These are phyloP conservation scores for Solanum ahanhuiri DNA, from an alignment of 257 asterid species.

Conservation along the genomic window DNA sequence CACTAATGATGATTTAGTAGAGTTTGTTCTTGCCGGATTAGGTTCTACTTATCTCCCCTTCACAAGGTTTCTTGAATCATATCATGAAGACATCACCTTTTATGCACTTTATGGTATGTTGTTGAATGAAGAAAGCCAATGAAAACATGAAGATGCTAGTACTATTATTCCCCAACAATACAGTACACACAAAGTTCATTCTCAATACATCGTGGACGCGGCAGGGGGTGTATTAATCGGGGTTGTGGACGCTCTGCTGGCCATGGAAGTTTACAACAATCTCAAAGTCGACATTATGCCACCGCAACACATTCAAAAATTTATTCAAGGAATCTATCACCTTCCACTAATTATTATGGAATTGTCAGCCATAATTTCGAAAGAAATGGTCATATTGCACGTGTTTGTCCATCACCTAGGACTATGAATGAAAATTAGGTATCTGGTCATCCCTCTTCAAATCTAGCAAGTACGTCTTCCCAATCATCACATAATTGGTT, in stretches of 20 bases:
- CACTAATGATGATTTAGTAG: not conserved
- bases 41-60: not conserved
- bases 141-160: too few species aligned
- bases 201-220: not conserved
- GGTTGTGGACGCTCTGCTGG: not conserved
- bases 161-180: not conserved
- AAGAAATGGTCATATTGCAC: not conserved
- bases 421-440: not conserved
- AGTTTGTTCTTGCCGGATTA: too few species aligned
- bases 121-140: not conserved
- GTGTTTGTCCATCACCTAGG: too few species aligned
- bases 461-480: not conserved
- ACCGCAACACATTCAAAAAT: not conserved
- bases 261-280: not conserved
- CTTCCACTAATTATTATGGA: not conserved
- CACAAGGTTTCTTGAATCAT: not conserved
- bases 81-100: not conserved
- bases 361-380: not conserved
- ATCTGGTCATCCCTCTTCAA: not conserved
- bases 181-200: not conserved
- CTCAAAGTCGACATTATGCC: not conserved
- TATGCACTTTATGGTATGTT: not conserved
- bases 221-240: fast-evolving
- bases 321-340: not conserved
- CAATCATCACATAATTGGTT: too few species aligned